phyloP scores from a whole-genome alignment of 495 filamentous ascomycete species.

The Entonaema liquescens region DNA sequence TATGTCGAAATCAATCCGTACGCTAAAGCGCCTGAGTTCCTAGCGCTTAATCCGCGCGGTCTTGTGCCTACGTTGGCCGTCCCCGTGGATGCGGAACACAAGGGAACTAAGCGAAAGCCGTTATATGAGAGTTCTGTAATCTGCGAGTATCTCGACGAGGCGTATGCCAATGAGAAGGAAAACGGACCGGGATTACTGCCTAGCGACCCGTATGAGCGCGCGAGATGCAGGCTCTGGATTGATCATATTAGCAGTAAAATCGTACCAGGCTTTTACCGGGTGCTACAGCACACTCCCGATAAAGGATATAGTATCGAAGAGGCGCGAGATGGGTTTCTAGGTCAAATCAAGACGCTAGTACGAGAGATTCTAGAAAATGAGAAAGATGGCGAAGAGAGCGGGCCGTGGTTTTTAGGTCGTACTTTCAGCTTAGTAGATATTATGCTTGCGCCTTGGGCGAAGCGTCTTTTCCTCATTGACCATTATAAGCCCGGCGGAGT shows the following conservation, averaged over 20 bases:
- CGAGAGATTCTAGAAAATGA: slow-evolving; percentile 58
- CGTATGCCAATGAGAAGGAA: slow-evolving; percentile 50
- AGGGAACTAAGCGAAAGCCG: slow-evolving; percentile 57
- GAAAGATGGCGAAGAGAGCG: slow-evolving; percentile 46
- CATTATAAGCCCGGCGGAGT: slow-evolving; percentile 70
- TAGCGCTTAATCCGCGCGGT: slow-evolving; percentile 72
- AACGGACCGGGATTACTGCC: slow-evolving; percentile 62
- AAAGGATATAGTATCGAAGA: slow-evolving; percentile 56
- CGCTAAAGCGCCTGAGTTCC: slow-evolving; percentile 68
- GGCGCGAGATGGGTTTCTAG: slow-evolving; percentile 59
- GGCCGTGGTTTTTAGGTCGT: slow-evolving; percentile 71
- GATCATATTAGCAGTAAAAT: slow-evolving; percentile 71
- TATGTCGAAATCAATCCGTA: slow-evolving; percentile 80
- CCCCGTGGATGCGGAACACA: slow-evolving; percentile 2
- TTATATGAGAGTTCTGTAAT: slow-evolving; percentile 74
- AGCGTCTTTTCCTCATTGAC: slow-evolving; percentile 74
- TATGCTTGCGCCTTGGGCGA: slow-evolving; percentile 71
- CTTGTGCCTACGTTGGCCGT: slow-evolving; percentile 71
- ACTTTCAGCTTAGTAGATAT: slow-evolving; percentile 68
- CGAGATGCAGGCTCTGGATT: slow-evolving; percentile 71
- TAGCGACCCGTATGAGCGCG: slow-evolving; percentile 63
- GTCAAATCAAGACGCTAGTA: slow-evolving; percentile 62
- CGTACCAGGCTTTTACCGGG: slow-evolving; percentile 69
- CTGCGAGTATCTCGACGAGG: slow-evolving; percentile 76
- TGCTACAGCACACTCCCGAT: slow-evolving; percentile 68